Conservation (phyloP, 345 rosid species). For the Gossypium ekmanianum region DNA sequence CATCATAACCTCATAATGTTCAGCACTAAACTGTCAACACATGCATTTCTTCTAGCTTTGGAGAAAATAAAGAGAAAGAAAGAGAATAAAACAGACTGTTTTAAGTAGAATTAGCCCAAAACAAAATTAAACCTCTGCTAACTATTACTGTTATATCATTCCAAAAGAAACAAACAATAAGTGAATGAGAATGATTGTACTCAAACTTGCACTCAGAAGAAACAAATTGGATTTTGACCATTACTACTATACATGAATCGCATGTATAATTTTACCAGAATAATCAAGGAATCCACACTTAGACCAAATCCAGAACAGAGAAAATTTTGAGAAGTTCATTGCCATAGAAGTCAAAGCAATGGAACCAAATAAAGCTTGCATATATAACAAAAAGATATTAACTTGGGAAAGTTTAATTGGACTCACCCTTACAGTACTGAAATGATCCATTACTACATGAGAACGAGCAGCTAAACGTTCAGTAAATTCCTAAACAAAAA, state of each 20-base stretch:
- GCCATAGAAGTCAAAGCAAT: background rate
- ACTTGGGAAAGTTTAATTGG: background rate
- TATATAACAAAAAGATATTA: slow-evolving; percentile 16
- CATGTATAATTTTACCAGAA: background rate
- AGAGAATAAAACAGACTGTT: background rate
- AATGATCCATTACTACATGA: slow-evolving; percentile 54
- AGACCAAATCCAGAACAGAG: background rate
- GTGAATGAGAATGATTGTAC: background rate
- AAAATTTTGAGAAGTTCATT: background rate
- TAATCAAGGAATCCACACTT: background rate
- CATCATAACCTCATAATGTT: background rate
- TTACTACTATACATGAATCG: background rate
- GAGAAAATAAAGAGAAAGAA: background rate
- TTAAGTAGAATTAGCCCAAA: background rate
- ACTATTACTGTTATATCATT: background rate
- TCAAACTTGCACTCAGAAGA: background rate
- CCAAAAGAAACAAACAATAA: background rate
- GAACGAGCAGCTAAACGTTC: slow-evolving; percentile 78
- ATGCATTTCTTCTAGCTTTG: background rate
- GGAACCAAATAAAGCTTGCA: background rate
- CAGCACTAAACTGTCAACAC: slow-evolving; percentile 3
- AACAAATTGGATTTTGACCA: background rate
- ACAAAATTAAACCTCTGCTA: background rate
- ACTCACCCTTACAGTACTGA: slow-evolving; percentile 58
- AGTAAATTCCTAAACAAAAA: slow-evolving; percentile 58